Evolutionary conservation across 192 early-diverging fungal genomes (phyloP).

Genomic region (Phycomyces blakesleeanus): DNA sequence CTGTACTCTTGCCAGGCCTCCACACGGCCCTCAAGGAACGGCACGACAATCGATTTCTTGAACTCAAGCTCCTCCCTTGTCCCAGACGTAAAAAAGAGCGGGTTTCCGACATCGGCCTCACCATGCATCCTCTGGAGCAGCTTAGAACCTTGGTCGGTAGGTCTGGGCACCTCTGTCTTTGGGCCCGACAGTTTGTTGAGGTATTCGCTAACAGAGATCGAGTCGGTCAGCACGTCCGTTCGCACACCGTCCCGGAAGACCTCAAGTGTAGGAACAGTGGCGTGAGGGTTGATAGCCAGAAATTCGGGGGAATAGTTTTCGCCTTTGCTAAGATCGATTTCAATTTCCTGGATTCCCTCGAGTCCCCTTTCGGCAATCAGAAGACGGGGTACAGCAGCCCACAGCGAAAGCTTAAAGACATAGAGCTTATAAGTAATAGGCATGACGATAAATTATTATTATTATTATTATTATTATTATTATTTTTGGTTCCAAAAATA

Average conservation of each 20-base stretch:
- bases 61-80: conserved; percentile 3
- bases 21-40: conserved; percentile 16
- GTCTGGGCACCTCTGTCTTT: background rate
- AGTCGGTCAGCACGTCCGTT: background rate
- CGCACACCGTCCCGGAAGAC: background rate
- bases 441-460: too few relatives aligned
- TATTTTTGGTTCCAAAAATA: background rate
- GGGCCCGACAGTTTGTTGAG: conserved; percentile 8
- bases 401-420: conserved; percentile 16
- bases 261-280: conserved; percentile 17
- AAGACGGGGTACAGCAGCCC: conserved; percentile 19
- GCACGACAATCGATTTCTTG: conserved; percentile 10
- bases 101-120: conserved; percentile 8
- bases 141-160: too few relatives aligned
- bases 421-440: conserved; percentile 5
- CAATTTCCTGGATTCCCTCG: conserved; percentile 5
- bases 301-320: conserved; percentile 22
- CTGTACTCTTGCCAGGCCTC: conserved; percentile 5
- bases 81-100: conserved; percentile 13
- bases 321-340: conserved; percentile 19
- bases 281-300: conserved; percentile 9
- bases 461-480: too few relatives aligned
- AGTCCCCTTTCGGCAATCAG: conserved; percentile 8
- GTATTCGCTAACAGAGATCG: conserved; percentile 7
- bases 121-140: conserved; percentile 5